These are phyloP conservation scores for Tuber aestivum DNA, from an alignment of 495 filamentous ascomycete genomes.

Conservation along the genomic window DNA sequence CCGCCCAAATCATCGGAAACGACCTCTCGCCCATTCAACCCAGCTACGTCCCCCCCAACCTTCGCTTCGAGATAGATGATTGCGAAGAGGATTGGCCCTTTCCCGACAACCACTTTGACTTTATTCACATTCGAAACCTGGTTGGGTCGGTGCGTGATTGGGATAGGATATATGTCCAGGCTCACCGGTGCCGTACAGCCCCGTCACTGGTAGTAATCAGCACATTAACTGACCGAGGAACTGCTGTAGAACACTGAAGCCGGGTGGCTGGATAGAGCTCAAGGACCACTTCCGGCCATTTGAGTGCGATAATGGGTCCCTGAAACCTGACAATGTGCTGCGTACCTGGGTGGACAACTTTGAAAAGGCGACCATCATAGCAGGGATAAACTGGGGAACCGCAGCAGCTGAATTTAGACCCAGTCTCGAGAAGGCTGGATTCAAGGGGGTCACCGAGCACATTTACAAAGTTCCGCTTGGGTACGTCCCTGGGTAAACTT, in stretches of 20 bases:
- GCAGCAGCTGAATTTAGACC: conserved; percentile 21
- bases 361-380: conserved; percentile 2
- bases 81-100: conserved; percentile 47
- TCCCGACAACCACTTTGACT: conserved; percentile 45
- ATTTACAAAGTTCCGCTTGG: conserved; percentile 28
- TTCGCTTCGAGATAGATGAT: conserved; percentile 53
- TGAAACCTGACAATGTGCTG: conserved; percentile 34
- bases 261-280: conserved; percentile 53
- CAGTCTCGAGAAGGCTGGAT: conserved; percentile 23
- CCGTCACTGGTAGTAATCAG: not conserved
- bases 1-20: conserved; percentile 29
- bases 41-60: conserved; percentile 33
- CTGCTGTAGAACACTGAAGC: conserved; percentile 45
- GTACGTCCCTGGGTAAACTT: conserved; percentile 9
- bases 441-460: conserved; percentile 17
- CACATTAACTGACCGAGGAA: not conserved
- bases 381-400: conserved; percentile 27
- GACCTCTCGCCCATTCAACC: conserved; percentile 40
- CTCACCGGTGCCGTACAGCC: conserved; percentile 41
- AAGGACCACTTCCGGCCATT: conserved; percentile 48
- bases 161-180: conserved; percentile 47
- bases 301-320: conserved; percentile 49
- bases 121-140: conserved; percentile 47
- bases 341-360: conserved; percentile 28
- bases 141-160: conserved; percentile 52